Percentiles rank a stretch among this genome's conserved stretches.
phyloP scores from a whole-genome alignment of 495 filamentous ascomycete genomes.

The Melanomma pulvis-pyrius region DNA sequence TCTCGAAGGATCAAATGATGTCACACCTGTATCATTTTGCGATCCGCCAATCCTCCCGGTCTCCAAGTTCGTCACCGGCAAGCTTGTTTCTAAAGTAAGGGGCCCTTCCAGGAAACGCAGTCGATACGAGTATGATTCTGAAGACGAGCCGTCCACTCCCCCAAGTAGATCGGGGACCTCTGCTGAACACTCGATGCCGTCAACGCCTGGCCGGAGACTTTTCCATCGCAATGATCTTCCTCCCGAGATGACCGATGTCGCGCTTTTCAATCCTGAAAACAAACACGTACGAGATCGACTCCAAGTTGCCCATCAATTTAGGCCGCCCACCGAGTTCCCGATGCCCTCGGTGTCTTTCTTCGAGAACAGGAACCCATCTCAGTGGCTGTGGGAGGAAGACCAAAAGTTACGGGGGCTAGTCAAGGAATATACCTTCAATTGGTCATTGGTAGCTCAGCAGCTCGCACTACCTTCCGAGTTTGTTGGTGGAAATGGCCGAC shows the following conservation, averaged over 20 bases:
- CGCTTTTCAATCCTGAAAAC: slow-evolving; percentile 86
- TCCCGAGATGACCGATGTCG: slow-evolving; percentile 76
- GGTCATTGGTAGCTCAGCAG: slow-evolving; percentile 85
- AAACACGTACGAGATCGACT: slow-evolving; percentile 87
- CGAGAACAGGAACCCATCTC: slow-evolving; percentile 78
- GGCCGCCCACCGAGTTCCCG: slow-evolving; percentile 83
- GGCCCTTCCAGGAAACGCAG: slow-evolving; percentile 74
- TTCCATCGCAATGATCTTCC: slow-evolving; percentile 53
- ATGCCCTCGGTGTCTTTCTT: slow-evolving; percentile 92
- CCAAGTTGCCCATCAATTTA: slow-evolving; percentile 88
- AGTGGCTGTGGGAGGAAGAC: slow-evolving; percentile 89
- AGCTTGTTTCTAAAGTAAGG: slow-evolving; percentile 67
- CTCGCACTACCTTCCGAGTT: slow-evolving; percentile 73
- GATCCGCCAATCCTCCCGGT: slow-evolving; percentile 75
- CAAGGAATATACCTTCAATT: slow-evolving; percentile 93
- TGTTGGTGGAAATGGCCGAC: slow-evolving; percentile 79
- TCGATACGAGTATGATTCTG: slow-evolving; percentile 74
- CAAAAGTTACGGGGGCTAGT: slow-evolving; percentile 83
- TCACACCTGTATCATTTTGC: slow-evolving; percentile 47
- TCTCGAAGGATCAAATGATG: slow-evolving; percentile 13
- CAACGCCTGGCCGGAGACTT: slow-evolving; percentile 34
- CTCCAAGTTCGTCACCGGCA: slow-evolving; percentile 82
- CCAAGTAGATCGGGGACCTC: slow-evolving; percentile 35
- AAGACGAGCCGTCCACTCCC: slow-evolving; percentile 60
- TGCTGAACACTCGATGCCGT: slow-evolving; percentile 36